Evolutionary conservation across 345 rosid species (phyloP).

Genomic region (Eutrema japonicum): DNA sequence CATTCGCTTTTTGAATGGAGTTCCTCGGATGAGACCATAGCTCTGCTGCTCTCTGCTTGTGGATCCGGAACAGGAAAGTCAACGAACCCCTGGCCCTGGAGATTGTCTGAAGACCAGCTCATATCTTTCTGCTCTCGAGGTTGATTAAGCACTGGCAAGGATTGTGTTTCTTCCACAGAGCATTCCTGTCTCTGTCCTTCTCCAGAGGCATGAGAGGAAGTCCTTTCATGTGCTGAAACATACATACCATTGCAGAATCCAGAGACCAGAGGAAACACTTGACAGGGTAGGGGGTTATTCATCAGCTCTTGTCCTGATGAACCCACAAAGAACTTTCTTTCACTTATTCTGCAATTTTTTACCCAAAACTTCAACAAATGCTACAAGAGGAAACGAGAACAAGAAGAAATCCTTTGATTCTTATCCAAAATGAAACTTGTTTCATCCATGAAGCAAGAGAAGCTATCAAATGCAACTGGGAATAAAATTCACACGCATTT

Average conservation of each 20-base stretch:
- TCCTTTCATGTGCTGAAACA: conserved; percentile 48
- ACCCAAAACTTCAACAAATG: background rate
- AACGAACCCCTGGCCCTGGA: conserved; percentile 54
- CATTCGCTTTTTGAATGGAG: conserved; percentile 54
- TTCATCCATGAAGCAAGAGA: conserved; percentile 22
- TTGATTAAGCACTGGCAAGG: conserved; percentile 41
- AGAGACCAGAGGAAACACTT: conserved; percentile 49
- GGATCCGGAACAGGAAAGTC: conserved; percentile 55
- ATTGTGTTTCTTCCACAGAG: conserved; percentile 47
- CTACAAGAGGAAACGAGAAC: conserved; percentile 11
- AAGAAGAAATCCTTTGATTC: conserved; percentile 8
- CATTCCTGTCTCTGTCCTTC: conserved; percentile 42
- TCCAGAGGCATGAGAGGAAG: conserved; percentile 46
- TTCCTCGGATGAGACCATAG: conserved; percentile 49
- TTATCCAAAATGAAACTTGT: conserved; percentile 36
- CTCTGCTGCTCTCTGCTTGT: conserved; percentile 51
- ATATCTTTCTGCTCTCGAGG: conserved; percentile 53
- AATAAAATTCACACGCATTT: background rate
- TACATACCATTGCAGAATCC: conserved; percentile 44
- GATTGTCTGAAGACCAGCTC: conserved; percentile 53
- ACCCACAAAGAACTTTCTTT: conserved; percentile 44
- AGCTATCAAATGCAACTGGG: conserved; percentile 32
- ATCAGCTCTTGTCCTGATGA: conserved; percentile 54
- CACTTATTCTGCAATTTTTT: background rate
- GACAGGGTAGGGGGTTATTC: conserved; percentile 46